Evolutionary conservation across 768 basidiomycete genomes (phyloP), one percentile per base, ranked within the genome.

Genomic region (Ramaria rubella): DNA sequence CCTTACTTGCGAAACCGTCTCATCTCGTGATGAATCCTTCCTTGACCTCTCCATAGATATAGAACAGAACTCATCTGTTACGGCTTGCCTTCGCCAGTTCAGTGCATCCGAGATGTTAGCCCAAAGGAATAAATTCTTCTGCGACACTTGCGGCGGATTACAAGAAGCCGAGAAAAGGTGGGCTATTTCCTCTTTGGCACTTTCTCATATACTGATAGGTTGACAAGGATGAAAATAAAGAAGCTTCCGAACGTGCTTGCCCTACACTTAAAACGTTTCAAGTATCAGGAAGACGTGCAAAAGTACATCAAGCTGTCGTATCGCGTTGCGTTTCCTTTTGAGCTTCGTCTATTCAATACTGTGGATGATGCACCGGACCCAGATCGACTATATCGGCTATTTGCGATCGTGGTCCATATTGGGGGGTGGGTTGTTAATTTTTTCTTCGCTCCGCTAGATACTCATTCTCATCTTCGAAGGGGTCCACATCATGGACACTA

Each of bases 401-500:
- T 94, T 68, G 94, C 91, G 14, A 91, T 98, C 57, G 94, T 99
- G 31, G 92, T 99, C n/a, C 96, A 99, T 72, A 94, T 99, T 61
- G 96, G 96, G 79, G 89, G 83, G 94, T 95, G 71, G 67, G 91
- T 84, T 6, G 15, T 55, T 53, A 30, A 58, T 27, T 31, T 52
- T 45, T 51, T 52, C 49, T 52, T 42, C 57, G n/a, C n/a, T n/a
- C n/a, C n/a, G n/a, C n/a, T n/a, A n/a, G n/a, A n/a, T n/a, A 19
- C 29, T 27, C 38, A 38, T 19, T 46, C 36, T 52, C 52, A 46
- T 40, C 44, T 11, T 33, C 51, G 29, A 65, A 96, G 94, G 64
- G 95, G 95, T 5, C 94, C 94, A n/a, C 88, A 96, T 67, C 96
- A 98, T 64, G 96, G 96, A 1, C 96, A 99, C 74, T 99, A 99